Evolutionary conservation across 805 yeast species (phyloP).

Genomic region (Ascoidea asiatica): DNA sequence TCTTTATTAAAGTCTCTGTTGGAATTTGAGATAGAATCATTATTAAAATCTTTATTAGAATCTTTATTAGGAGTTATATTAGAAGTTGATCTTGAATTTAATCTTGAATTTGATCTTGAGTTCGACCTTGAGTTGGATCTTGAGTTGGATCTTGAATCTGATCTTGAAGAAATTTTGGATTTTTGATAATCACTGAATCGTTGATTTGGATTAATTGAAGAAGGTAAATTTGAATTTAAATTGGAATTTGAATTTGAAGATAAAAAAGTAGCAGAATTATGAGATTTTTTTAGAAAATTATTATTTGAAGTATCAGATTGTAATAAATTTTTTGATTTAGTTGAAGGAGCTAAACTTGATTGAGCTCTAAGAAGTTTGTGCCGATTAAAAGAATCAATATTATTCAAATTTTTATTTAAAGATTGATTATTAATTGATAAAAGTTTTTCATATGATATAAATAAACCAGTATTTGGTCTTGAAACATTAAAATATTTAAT

Average conservation of each 20-base stretch:
- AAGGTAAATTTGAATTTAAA: neutral
- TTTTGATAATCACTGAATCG: neutral
- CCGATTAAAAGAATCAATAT: conserved; percentile 5
- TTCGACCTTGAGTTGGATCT: neutral
- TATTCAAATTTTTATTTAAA: no score
- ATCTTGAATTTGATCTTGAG: neutral
- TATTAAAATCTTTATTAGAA: neutral
- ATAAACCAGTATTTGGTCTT: conserved; percentile 58
- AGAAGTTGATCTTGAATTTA: neutral
- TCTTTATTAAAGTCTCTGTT: no score
- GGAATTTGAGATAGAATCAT: neutral
- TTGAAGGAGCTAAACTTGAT: neutral
- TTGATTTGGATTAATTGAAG: neutral
- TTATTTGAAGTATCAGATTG: neutral
- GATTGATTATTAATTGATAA: conserved; percentile 13
- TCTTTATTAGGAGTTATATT: neutral
- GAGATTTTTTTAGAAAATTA: neutral
- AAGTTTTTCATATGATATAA: conserved; percentile 42
- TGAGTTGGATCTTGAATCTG: neutral
- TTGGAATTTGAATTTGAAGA: conserved; percentile 7
- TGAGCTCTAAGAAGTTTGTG: neutral
- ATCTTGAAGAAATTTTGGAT: neutral
- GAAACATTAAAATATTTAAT: conserved; percentile 51
- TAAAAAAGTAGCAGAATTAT: conserved; percentile 5
- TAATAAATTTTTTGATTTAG: neutral